A percentile compares a stretch with the other conserved stretches of the same genome.
Evolutionary conservation across 2,329 filamentous ascomycete species (phyloP).

Genomic region (Juglanconis sp.): DNA sequence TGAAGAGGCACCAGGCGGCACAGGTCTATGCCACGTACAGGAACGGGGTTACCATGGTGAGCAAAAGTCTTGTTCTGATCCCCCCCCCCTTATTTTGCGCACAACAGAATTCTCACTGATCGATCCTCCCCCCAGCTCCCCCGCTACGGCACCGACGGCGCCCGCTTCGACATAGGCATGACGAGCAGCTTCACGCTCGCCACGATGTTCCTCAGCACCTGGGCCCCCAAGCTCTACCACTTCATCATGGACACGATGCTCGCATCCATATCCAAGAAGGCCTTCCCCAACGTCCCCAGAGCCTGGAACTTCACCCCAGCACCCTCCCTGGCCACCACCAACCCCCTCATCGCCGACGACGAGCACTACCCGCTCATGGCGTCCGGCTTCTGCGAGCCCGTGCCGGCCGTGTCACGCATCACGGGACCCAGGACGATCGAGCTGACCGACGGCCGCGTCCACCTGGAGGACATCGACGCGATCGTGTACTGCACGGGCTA

Average conservation of each 20-base stretch:
- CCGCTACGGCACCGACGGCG: constrained; percentile 1
- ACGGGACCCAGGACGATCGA: constrained; percentile 11
- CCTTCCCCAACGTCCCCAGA: not conserved
- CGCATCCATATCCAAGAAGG: not conserved
- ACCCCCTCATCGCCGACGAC: constrained; percentile 14
- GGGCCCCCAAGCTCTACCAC: not conserved
- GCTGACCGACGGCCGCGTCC: constrained; percentile 9
- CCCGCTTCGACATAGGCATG: not conserved
- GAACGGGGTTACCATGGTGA: not conserved
- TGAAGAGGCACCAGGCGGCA: not conserved
- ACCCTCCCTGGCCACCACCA: constrained; percentile 9
- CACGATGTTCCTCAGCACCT: not conserved
- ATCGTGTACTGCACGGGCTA: constrained; percentile 18
- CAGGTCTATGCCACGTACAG: constrained; percentile 14
- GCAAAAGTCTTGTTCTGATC: not conserved
- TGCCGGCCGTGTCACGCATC: constrained; percentile 6
- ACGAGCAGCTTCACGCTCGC: not conserved
- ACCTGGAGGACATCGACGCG: constrained; percentile 16
- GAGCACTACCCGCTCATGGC: constrained; percentile 11
- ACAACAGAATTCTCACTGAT: not conserved
- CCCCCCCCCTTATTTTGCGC: not conserved
- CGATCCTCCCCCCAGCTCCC: not conserved
- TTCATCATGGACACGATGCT: not conserved
- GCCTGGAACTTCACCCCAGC: constrained; percentile 13
- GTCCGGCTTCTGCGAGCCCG: constrained; percentile 16